Evolutionary conservation across 306 rosid genomes (phyloP).

Genomic region (Casuarina glauca): DNA sequence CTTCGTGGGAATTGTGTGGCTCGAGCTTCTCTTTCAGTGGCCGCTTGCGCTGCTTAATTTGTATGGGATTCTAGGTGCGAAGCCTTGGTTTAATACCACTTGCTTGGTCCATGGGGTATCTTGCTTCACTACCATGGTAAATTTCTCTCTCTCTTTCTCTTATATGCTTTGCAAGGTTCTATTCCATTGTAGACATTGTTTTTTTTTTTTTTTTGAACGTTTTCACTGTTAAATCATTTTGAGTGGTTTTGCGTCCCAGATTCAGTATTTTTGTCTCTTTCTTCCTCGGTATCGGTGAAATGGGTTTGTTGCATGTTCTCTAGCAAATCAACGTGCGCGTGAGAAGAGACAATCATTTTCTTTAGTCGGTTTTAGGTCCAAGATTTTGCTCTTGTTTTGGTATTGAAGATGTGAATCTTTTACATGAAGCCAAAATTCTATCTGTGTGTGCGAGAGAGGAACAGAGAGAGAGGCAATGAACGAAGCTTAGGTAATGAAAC

Average conservation of each 20-base stretch:
- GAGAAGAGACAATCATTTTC: too few relatives aligned
- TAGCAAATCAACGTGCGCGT: neutral
- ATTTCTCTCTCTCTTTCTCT: neutral
- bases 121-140: conserved; percentile 59
- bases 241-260: neutral
- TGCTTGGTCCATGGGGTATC: conserved; percentile 77
- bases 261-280: neutral
- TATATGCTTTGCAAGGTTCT: neutral
- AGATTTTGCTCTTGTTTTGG: too few relatives aligned
- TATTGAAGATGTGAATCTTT: too few relatives aligned
- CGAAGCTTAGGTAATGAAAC: neutral
- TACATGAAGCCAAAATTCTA: too few relatives aligned
- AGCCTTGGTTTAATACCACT: conserved; percentile 73
- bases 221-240: neutral
- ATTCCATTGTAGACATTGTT: neutral
- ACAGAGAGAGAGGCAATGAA: neutral
- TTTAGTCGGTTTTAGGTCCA: too few relatives aligned
- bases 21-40: conserved; percentile 77
- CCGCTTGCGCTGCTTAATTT: conserved; percentile 59
- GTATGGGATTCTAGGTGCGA: conserved; percentile 50
- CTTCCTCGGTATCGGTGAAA: neutral
- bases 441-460: neutral
- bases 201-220: neutral
- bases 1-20: conserved; percentile 66
- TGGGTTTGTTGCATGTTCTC: neutral